Percentiles rank a stretch among this genome's conserved stretches.
These are phyloP conservation scores for Hyaloscypha bicolor DNA, from an alignment of 495 filamentous ascomycete species.

Conservation along the genomic window DNA sequence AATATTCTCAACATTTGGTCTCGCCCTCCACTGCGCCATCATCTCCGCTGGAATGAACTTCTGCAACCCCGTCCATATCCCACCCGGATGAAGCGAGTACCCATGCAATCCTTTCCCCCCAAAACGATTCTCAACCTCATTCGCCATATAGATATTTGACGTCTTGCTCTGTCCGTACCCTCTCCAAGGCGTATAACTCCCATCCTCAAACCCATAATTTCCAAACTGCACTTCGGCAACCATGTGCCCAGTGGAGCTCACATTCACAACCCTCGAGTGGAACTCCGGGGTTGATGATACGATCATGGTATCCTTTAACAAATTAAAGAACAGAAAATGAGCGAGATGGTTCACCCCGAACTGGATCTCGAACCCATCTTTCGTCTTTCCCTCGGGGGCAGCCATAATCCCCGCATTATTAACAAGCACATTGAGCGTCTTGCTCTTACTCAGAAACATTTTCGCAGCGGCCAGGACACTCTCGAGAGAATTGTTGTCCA, in stretches of 20 bases:
- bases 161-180: constrained; percentile 54
- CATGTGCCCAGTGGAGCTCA: constrained; percentile 43
- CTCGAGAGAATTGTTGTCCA: constrained; percentile 38
- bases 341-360: constrained; percentile 73
- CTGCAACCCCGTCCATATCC: constrained; percentile 35
- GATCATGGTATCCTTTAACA: constrained; percentile 60
- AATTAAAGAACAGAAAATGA: constrained; percentile 64
- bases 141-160: constrained; percentile 51
- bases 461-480: constrained; percentile 35
- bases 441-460: constrained; percentile 28
- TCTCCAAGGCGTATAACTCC: constrained; percentile 35
- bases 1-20: constrained; percentile 30
- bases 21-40: constrained; percentile 28
- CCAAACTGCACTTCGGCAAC: constrained; percentile 42
- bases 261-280: constrained; percentile 40
- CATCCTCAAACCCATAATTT: constrained; percentile 48
- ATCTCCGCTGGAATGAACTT: constrained; percentile 36
- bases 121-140: constrained; percentile 46
- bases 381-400: constrained; percentile 44
- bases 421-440: constrained; percentile 51
- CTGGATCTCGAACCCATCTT: constrained; percentile 69
- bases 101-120: constrained; percentile 38
- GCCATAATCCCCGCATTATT: constrained; percentile 66
- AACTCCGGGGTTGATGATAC: constrained; percentile 45
- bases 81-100: constrained; percentile 45